phyloP scores from a whole-genome alignment of 371 early-diverging fungal species.

The Rhizopus stolonifer region DNA sequence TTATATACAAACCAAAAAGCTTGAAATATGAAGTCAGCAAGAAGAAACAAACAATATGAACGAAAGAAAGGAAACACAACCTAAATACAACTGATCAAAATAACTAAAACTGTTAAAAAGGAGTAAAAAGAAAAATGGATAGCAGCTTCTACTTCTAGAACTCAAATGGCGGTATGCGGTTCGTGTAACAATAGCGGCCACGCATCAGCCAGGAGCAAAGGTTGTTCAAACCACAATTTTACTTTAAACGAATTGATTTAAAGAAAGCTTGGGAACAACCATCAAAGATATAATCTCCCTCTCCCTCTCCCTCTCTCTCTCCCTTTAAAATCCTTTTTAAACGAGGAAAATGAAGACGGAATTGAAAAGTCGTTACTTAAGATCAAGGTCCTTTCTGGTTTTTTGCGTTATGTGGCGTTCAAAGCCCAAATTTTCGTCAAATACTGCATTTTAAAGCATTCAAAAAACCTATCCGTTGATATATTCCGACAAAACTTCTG shows the following conservation, averaged over 20 bases:
- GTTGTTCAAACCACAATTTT: conserved; percentile 3
- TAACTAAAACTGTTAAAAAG: neutral
- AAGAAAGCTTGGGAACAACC: neutral
- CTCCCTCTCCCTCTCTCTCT: neutral
- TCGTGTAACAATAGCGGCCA: conserved; percentile 1
- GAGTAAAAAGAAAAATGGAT: neutral
- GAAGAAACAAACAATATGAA: conserved; percentile 2
- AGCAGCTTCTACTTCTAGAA: neutral
- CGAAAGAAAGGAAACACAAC: neutral
- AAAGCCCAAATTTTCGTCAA: neutral
- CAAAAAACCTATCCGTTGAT: neutral
- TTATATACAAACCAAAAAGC: conserved; percentile 1
- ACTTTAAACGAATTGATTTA: conserved; percentile 5
- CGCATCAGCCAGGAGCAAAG: neutral
- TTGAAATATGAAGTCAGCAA: neutral
- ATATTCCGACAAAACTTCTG: conserved; percentile 4
- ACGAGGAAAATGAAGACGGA: too few relatives aligned
- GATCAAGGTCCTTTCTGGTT: neutral
- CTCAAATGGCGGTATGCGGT: neutral
- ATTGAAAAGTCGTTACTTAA: conserved; percentile 1
- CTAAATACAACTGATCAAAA: conserved; percentile 1
- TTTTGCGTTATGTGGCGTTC: conserved; percentile 3
- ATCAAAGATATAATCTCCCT: neutral
- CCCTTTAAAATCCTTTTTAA: neutral
- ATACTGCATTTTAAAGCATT: neutral